These are phyloP conservation scores for Trichophyton verrucosum DNA, from an alignment of 2,329 filamentous ascomycete genomes.

Conservation along the genomic window DNA sequence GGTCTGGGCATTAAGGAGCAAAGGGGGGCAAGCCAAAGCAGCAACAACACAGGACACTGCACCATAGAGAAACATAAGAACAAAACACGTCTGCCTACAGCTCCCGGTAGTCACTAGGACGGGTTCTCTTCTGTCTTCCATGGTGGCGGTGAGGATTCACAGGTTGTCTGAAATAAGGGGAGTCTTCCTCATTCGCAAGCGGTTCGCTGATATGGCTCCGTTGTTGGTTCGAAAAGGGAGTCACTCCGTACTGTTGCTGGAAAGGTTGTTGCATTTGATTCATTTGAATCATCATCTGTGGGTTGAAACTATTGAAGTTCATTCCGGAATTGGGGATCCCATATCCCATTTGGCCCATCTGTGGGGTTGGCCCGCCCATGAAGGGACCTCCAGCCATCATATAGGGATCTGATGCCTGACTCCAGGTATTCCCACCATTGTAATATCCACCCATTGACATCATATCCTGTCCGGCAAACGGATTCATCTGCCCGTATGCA, in stretches of 20 bases:
- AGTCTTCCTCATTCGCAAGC: slow-evolving; percentile 58
- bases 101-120: slow-evolving; percentile 85
- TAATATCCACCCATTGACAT: neutral
- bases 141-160: slow-evolving; percentile 88
- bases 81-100: slow-evolving; percentile 38
- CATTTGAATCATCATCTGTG: slow-evolving; percentile 5
- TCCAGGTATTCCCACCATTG: neutral
- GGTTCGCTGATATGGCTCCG: slow-evolving; percentile 41
- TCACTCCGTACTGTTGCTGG: slow-evolving; percentile 22
- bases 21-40: neutral
- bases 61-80: neutral
- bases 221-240: slow-evolving; percentile 47
- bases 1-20: neutral
- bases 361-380: neutral
- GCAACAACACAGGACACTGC: neutral
- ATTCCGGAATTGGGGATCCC: neutral
- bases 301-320: neutral
- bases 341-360: neutral
- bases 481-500: neutral
- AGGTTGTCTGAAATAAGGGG: slow-evolving; percentile 88
- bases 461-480: neutral
- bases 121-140: slow-evolving; percentile 62
- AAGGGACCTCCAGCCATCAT: slow-evolving; percentile 1
- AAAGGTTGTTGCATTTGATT: slow-evolving; percentile 1
- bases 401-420: neutral